Percentiles rank a stretch among this genome's conserved stretches.
Evolutionary conservation across 495 filamentous ascomycete genomes (phyloP).

Genomic region (Penicillium manginii): DNA sequence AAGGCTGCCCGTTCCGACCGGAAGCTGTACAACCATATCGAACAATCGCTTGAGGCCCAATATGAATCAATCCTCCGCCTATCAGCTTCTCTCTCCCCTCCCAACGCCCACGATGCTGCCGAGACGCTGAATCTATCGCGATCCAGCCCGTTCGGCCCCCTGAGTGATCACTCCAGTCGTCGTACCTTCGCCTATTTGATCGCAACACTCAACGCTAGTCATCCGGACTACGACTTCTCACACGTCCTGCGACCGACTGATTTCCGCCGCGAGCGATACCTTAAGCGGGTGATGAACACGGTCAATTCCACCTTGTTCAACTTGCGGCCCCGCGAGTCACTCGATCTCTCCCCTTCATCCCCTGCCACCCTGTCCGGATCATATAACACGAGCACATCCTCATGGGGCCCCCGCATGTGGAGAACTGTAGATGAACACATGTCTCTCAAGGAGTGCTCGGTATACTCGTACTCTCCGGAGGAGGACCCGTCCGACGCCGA

Average conservation of each 20-base stretch:
- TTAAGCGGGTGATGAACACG: constrained; percentile 77
- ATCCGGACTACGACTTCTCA: constrained; percentile 97
- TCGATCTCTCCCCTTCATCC: constrained; percentile 49
- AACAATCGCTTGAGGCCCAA: constrained; percentile 82
- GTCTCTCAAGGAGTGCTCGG: constrained; percentile 78
- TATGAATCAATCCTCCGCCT: constrained; percentile 85
- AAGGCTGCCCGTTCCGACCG: constrained; percentile 94
- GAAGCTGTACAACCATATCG: constrained; percentile 95
- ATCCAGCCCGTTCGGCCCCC: constrained; percentile 85
- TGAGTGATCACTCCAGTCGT: constrained; percentile 83
- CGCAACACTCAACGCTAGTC: constrained; percentile 94
- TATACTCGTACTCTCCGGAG: constrained; percentile 83
- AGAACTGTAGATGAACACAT: constrained; percentile 89
- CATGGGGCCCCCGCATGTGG: constrained; percentile 90
- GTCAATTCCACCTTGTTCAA: constrained; percentile 86
- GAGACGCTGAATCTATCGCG: constrained; percentile 73
- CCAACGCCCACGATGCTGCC: constrained; percentile 58
- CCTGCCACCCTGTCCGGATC: constrained; percentile 48
- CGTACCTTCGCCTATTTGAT: constrained; percentile 95
- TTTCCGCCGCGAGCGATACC: constrained; percentile 76
- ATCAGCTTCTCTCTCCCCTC: constrained; percentile 79
- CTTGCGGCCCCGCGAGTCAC: constrained; percentile 66
- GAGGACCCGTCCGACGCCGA: constrained; percentile 89
- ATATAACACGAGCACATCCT: constrained; percentile 42
- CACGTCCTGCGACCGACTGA: constrained; percentile 84